Evolutionary conservation across 2,329 filamentous ascomycete genomes (phyloP).

Genomic region (Rugonectria rugulosa): DNA sequence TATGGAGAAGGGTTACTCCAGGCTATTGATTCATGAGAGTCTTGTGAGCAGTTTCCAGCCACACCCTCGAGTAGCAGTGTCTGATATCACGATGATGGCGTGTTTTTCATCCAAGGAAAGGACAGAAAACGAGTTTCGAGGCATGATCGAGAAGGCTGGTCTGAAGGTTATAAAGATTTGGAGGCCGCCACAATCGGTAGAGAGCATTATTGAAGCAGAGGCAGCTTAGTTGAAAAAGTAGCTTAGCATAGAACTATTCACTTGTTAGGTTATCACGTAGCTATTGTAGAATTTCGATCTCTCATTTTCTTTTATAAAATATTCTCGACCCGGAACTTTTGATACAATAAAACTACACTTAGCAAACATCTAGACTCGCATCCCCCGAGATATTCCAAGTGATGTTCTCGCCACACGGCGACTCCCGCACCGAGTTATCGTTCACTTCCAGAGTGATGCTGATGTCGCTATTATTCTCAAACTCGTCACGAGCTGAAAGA

Average conservation of each 20-base stretch:
- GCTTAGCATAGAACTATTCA: no score
- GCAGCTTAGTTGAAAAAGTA: not conserved
- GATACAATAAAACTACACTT: no score
- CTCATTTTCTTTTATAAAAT: no score
- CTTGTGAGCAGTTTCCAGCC: constrained; percentile 42
- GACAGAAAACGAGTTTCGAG: constrained; percentile 42
- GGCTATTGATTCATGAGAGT: constrained; percentile 47
- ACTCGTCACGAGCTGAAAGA: constrained; percentile 60
- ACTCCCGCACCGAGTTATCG: constrained; percentile 58
- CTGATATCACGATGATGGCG: constrained; percentile 47
- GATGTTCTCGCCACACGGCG: constrained; percentile 61
- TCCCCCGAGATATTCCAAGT: constrained; percentile 58
- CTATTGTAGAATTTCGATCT: no score
- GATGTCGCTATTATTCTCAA: constrained; percentile 61
- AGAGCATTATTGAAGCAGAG: constrained; percentile 41
- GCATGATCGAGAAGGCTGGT: constrained; percentile 35
- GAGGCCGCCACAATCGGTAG: constrained; percentile 36
- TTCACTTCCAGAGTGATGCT: constrained; percentile 58
- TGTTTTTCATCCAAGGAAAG: constrained; percentile 42
- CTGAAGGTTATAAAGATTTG: constrained; percentile 43
- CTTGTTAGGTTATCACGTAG: no score
- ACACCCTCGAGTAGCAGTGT: constrained; percentile 39
- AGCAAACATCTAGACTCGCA: constrained; percentile 52
- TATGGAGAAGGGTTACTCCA: constrained; percentile 46
- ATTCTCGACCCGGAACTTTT: no score